Conservation (phyloP, 2,329 filamentous ascomycete species). For the Orbilia ellipsospora region DNA sequence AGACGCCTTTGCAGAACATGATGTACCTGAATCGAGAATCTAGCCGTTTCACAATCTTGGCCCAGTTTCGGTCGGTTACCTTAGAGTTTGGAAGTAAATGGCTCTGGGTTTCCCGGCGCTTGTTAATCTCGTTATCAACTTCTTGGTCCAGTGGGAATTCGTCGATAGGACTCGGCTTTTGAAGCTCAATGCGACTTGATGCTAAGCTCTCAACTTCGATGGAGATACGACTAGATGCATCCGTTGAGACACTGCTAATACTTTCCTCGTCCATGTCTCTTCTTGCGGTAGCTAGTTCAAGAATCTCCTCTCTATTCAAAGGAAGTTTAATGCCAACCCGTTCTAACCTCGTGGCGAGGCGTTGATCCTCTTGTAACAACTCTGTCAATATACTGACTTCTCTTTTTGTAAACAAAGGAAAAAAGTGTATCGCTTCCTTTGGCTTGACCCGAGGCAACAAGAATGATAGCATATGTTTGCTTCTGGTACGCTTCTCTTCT, state of each 20-base stretch:
- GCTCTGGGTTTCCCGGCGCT: constrained; percentile 36
- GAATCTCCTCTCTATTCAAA: constrained; percentile 40
- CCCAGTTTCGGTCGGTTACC: constrained; percentile 34
- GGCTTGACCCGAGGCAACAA: constrained; percentile 40
- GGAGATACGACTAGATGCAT: constrained; percentile 26
- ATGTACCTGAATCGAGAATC: constrained; percentile 40
- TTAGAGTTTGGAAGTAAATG: constrained; percentile 42
- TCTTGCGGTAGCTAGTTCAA: constrained; percentile 25
- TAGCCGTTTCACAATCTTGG: constrained; percentile 31
- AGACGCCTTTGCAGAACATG: constrained; percentile 50
- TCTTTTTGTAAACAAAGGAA: constrained; percentile 45
- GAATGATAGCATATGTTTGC: constrained; percentile 42
- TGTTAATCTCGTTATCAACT: constrained; percentile 48
- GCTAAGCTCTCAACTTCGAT: constrained; percentile 27
- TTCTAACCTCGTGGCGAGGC: constrained; percentile 29
- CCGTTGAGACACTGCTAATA: constrained; percentile 35
- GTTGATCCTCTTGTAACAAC: constrained; percentile 46
- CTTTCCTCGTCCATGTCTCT: constrained; percentile 35
- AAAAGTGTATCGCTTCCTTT: constrained; percentile 52
- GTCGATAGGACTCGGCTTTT: neutral
- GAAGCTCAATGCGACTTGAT: constrained; percentile 26
- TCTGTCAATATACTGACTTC: constrained; percentile 47
- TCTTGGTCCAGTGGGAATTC: constrained; percentile 45
- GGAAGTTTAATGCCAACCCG: constrained; percentile 48
- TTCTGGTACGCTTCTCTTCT: constrained; percentile 41